Evolutionary conservation across 495 filamentous ascomycete species (phyloP).

Genomic region (Achaetomiella virescens): DNA sequence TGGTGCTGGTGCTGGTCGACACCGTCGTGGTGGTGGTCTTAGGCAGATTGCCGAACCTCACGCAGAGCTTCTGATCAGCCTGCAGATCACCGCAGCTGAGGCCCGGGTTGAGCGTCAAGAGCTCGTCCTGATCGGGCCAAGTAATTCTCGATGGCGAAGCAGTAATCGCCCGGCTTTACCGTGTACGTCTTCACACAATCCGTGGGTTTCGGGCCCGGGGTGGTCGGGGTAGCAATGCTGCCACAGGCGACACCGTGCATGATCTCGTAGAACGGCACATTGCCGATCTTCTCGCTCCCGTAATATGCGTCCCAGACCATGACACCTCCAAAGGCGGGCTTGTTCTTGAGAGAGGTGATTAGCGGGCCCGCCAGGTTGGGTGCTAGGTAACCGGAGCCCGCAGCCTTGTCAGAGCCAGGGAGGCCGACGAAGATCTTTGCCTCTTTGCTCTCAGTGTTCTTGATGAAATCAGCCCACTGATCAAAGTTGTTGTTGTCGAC

Average conservation of each 20-base stretch:
- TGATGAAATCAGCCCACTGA: conserved; percentile 54
- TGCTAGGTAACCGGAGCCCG: conserved; percentile 27
- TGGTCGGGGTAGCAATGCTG: conserved; percentile 4
- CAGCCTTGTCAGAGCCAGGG: conserved; percentile 45
- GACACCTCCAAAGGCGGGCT: conserved; percentile 34
- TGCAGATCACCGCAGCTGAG: conserved; percentile 2
- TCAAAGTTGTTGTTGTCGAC: conserved; percentile 49
- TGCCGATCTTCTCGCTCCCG: conserved; percentile 20
- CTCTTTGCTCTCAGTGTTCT: conserved; percentile 46
- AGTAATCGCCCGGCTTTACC: conserved; percentile 12
- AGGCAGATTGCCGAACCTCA: conserved; percentile 7
- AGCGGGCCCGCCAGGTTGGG: conserved; percentile 16
- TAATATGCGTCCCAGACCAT: conserved; percentile 38
- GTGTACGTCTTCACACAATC: conserved; percentile 14
- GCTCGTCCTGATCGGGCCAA: conserved; percentile 5
- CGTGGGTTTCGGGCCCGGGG: conserved; percentile 9
- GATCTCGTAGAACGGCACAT: conserved; percentile 25
- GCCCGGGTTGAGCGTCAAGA: background rate
- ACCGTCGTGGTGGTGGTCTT: too few species aligned
- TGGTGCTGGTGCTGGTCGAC: conserved; percentile 6
- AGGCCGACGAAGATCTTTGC: conserved; percentile 61
- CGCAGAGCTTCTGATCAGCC: conserved; percentile 9
- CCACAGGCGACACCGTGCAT: conserved; percentile 22
- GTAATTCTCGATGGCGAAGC: conserved; percentile 11
- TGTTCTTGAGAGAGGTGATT: conserved; percentile 30